Conservation (phyloP, 2,329 filamentous ascomycete species). For the Arthrobotrys iridis region DNA sequence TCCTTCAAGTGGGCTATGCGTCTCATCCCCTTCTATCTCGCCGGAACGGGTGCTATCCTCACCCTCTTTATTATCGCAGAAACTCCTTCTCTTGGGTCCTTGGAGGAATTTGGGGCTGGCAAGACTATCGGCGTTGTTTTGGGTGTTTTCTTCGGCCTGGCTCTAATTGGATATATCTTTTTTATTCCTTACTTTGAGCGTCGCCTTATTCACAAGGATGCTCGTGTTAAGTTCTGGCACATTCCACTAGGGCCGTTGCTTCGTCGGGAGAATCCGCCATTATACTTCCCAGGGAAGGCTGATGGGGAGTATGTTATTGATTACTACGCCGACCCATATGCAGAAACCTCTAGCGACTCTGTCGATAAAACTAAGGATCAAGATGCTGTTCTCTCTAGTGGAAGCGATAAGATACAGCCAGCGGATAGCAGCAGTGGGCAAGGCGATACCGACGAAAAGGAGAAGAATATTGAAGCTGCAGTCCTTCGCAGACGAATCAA, state of each 20-base stretch:
- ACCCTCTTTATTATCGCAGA: constrained; percentile 71
- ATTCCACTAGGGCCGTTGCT: constrained; percentile 68
- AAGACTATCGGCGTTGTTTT: constrained; percentile 68
- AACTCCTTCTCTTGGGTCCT: constrained; percentile 58
- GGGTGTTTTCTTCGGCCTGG: constrained; percentile 66
- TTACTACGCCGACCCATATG: constrained; percentile 29
- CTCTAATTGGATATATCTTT: constrained; percentile 66
- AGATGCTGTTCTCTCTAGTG: neutral
- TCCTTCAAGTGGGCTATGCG: constrained; percentile 68
- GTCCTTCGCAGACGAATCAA: neutral
- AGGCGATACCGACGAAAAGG: neutral
- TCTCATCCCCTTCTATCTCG: constrained; percentile 69
- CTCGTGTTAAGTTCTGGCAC: constrained; percentile 69
- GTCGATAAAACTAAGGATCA: neutral
- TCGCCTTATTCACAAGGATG: constrained; percentile 70
- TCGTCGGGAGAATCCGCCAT: constrained; percentile 59
- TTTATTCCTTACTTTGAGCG: constrained; percentile 71
- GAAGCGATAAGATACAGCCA: neutral
- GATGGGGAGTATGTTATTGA: constrained; percentile 26
- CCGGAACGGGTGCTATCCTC: constrained; percentile 67
- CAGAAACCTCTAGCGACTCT: neutral
- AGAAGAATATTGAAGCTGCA: constrained; percentile 11
- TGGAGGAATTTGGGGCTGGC: constrained; percentile 54
- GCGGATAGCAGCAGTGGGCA: neutral
- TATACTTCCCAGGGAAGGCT: constrained; percentile 28